phyloP scores from a whole-genome alignment of 2,329 filamentous ascomycete species.

The Colletotrichum lindemuthianum region DNA sequence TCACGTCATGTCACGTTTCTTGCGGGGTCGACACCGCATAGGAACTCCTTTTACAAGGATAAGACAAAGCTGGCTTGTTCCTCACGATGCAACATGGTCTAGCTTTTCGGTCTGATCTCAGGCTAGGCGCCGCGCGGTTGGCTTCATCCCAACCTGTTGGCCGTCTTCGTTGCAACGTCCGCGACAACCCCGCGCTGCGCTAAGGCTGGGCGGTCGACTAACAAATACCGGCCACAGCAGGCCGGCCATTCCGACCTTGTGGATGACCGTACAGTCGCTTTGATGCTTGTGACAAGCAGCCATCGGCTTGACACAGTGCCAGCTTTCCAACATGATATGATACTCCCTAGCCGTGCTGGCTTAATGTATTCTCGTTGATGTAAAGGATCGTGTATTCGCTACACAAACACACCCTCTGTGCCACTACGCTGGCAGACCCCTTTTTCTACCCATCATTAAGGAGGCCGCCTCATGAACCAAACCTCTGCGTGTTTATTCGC shows the following conservation, averaged over 20 bases:
- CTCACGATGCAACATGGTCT: conserved; percentile 3
- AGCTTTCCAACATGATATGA: conserved; percentile 1
- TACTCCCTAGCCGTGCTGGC: no score
- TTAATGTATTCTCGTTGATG: no score
- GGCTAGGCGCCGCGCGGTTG: conserved; percentile 5
- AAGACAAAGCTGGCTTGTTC: neutral
- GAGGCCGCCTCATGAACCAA: no score
- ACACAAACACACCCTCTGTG: no score
- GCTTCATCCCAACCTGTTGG: neutral
- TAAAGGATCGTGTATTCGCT: no score
- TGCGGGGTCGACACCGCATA: no score
- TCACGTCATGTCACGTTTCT: no score
- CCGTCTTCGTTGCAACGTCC: conserved; percentile 1
- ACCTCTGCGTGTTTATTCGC: no score
- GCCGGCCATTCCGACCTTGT: neutral
- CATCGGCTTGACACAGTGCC: conserved; percentile 14
- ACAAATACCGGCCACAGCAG: neutral
- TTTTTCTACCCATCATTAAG: no score
- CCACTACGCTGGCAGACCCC: no score
- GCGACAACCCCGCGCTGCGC: neutral
- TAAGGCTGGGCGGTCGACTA: conserved; percentile 11
- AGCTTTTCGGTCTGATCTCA: neutral
- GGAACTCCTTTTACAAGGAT: no score
- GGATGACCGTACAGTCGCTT: neutral
- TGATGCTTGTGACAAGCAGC: neutral